A percentile compares a stretch with the other conserved stretches of the same genome.
phyloP scores from a whole-genome alignment of 148 eudicot genomes.

The Dianthus caryophyllus region DNA sequence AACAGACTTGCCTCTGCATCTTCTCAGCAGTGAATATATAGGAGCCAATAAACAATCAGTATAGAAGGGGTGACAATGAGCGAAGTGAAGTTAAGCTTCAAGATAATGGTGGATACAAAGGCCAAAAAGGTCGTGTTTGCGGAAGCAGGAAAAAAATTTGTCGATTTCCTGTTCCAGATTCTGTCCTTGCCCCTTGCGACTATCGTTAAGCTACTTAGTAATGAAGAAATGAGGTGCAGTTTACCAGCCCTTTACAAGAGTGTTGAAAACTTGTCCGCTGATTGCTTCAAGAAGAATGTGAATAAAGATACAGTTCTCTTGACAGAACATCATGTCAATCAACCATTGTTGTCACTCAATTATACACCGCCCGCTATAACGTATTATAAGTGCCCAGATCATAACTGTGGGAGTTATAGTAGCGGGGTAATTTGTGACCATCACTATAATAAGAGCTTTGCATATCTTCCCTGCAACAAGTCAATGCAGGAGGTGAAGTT shows the following conservation, averaged over 20 bases:
- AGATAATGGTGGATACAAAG: slow-evolving; percentile 27
- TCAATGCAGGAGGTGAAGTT: not conserved
- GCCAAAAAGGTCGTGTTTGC: slow-evolving; percentile 29
- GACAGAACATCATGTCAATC: not conserved
- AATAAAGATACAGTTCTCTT: not conserved
- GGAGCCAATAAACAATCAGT: not conserved
- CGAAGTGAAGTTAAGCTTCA: slow-evolving; percentile 13
- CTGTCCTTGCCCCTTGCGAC: slow-evolving; percentile 23
- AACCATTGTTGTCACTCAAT: not conserved
- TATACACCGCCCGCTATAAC: not conserved
- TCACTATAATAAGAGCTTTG: no score
- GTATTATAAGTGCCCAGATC: not conserved
- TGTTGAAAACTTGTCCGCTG: slow-evolving; percentile 1
- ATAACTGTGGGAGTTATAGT: not conserved
- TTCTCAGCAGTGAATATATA: not conserved
- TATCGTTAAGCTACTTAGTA: slow-evolving; percentile 11
- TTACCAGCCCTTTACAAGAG: slow-evolving; percentile 23
- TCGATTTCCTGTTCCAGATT: slow-evolving; percentile 31
- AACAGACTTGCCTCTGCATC: not conserved
- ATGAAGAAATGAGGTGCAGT: slow-evolving; percentile 18
- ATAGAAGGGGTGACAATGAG: not conserved
- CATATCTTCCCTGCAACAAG: no score
- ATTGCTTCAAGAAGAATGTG: not conserved
- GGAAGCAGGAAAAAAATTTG: slow-evolving; percentile 32
- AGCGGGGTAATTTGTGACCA: not conserved